Percentiles rank a stretch among this genome's conserved stretches.
Conservation (phyloP, 1,284 basidiomycete genomes). For the Moesziomyces globuligerus region DNA sequence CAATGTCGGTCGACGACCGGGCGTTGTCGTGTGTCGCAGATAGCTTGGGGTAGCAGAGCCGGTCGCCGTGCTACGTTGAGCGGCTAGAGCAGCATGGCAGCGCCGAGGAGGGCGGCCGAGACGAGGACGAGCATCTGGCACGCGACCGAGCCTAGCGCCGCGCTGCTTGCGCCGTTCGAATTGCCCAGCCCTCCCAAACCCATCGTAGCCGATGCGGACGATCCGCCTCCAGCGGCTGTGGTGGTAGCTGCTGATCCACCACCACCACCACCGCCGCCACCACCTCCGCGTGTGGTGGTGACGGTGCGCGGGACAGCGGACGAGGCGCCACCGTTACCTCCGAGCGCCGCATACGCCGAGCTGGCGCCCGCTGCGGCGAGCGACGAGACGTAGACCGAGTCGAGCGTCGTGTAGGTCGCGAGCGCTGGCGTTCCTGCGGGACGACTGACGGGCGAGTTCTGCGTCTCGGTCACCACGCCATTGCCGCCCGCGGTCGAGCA, state of each 20-base stretch:
- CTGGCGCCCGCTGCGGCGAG: slow-evolving; percentile 34
- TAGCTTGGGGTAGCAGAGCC: too few relatives aligned
- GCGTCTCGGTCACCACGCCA: slow-evolving; percentile 18
- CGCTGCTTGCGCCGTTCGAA: background rate
- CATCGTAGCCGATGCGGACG: slow-evolving; percentile 1
- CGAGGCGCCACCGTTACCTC: slow-evolving; percentile 6
- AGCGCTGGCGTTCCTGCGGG: slow-evolving; percentile 35
- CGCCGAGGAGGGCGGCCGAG: slow-evolving; percentile 9
- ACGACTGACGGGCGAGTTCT: slow-evolving; percentile 31
- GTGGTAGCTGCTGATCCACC: background rate
- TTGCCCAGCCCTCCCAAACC: background rate
- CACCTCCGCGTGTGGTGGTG: slow-evolving; percentile 2
- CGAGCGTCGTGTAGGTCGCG: slow-evolving; percentile 26
- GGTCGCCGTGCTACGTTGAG: background rate
- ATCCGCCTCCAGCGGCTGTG: too few relatives aligned
- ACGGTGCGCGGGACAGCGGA: slow-evolving; percentile 10
- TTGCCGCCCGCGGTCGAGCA: slow-evolving; percentile 25
- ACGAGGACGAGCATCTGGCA: background rate
- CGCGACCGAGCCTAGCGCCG: background rate
- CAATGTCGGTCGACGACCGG: too few relatives aligned
- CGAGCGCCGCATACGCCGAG: slow-evolving; percentile 10
- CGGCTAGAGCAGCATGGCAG: slow-evolving; percentile 13
- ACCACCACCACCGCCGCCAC: slow-evolving; percentile 3
- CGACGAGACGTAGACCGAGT: slow-evolving; percentile 18
- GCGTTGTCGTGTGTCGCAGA: too few relatives aligned